A percentile compares a stretch with the other conserved stretches of the same genome.
Conservation (phyloP, 2,329 filamentous ascomycete species). For the Lasiodiplodia citricola region DNA sequence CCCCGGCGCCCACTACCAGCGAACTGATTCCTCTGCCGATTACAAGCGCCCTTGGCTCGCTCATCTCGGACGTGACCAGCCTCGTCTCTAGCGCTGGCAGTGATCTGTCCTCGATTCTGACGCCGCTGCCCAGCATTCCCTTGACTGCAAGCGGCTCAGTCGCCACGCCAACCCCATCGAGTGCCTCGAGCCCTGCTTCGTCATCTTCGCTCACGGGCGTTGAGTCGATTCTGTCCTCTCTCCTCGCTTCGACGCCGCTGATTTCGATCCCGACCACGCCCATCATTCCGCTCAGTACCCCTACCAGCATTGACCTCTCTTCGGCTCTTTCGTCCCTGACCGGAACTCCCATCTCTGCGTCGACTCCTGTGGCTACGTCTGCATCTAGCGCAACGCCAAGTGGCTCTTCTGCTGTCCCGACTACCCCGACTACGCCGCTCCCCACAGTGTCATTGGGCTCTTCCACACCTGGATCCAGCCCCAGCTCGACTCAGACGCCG, state of each 20-base stretch:
- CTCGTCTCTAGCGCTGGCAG: slow-evolving; percentile 12
- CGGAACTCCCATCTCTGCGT: slow-evolving; percentile 1
- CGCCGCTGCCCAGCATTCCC: slow-evolving; percentile 11
- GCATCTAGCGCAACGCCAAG: neutral
- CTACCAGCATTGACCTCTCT: slow-evolving; percentile 19
- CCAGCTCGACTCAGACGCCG: neutral
- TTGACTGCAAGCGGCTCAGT: neutral
- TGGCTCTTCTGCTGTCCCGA: slow-evolving; percentile 10
- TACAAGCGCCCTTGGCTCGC: slow-evolving; percentile 19
- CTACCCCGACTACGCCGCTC: slow-evolving; percentile 16
- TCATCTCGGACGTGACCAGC: slow-evolving; percentile 22
- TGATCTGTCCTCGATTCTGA: slow-evolving; percentile 10
- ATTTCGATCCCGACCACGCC: slow-evolving; percentile 24
- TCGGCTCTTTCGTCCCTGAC: slow-evolving; percentile 18
- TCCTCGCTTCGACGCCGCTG: slow-evolving; percentile 19
- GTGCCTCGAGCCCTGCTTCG: neutral
- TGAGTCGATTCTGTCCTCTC: slow-evolving; percentile 20
- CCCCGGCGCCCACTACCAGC: slow-evolving; percentile 14
- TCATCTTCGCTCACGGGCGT: slow-evolving; percentile 5
- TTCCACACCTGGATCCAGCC: slow-evolving; percentile 1
- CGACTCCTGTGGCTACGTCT: slow-evolving; percentile 15
- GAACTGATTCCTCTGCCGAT: slow-evolving; percentile 19
- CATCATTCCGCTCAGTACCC: slow-evolving; percentile 24
- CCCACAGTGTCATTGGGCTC: neutral
- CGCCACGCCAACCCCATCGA: slow-evolving; percentile 4